Conservation (phyloP, 176 grass and related monocot genomes). For the Bromus sterilis region DNA sequence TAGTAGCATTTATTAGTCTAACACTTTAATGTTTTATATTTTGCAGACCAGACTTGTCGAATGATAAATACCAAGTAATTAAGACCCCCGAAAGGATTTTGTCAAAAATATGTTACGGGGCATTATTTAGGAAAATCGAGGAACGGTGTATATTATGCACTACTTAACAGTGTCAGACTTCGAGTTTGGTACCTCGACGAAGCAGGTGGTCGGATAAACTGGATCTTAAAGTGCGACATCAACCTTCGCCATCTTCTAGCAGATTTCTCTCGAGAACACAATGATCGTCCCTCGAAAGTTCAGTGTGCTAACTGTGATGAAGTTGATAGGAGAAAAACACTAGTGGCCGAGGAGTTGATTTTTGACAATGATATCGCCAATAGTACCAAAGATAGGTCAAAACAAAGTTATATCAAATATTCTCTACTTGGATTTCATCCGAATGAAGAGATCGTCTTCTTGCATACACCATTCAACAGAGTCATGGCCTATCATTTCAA, state of each 20-base stretch:
- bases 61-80: neutral
- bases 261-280: neutral
- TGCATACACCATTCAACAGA: neutral
- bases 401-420: no score
- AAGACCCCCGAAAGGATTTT: neutral
- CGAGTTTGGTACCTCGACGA: neutral
- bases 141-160: neutral
- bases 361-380: no score
- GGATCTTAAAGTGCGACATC: neutral
- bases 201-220: neutral
- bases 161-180: neutral
- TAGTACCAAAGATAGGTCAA: no score
- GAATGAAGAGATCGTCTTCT: neutral
- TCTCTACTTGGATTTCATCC: neutral
- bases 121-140: neutral
- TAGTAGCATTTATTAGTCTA: no score
- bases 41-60: neutral
- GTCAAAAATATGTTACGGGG: accelerated
- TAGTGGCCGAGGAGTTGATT: no score
- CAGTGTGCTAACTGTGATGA: no score
- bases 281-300: no score
- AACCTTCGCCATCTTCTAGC: neutral
- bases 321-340: no score
- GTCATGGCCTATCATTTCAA: neutral
- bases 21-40: neutral